Base-by-base conservation (phyloP, 1,284 basidiomycete genomes). In the Fomitopsis palustris region DNA sequence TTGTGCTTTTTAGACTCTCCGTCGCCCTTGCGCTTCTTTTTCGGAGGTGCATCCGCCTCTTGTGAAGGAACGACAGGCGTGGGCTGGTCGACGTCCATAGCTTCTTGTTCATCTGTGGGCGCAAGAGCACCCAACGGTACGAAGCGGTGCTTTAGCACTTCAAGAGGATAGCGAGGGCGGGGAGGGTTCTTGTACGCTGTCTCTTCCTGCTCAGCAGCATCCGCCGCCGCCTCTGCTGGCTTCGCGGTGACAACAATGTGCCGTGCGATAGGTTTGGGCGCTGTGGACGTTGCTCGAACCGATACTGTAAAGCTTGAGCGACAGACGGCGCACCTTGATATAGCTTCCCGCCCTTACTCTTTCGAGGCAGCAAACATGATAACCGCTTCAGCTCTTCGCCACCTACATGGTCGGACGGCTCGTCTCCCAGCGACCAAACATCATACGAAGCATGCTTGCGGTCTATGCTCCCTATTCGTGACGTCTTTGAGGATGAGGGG, bases 331-430 rank as follows among this genome's bases (percentile, higher is more conserved):
- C 61, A 89, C 89, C 82, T 57, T 78, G 71, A 66, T 80, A 88
- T 1, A 90, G 68, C 57, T 77, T 81, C 1, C 86, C 86, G 27
- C 76, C 77, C 65, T 86, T 86, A 57, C 72, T 80, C 64, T 77
- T 82, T 29, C 86, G 75, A 0, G 90, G 89, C 1, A 91, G 69
- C 2, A 92, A 72, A 67, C 84, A 87, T 1, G 84, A 78, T 2
- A 91, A 67, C 1, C 73, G 70, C 43, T 78, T 79, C 42, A 90
- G 72, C 68, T 91, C 90, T 60, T 90, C 89, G 8, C 81, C 89
- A 0, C 81, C 81, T 8, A 80, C 67, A 1, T 67, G 63, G 0
- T 74, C 72, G 3, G 71, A 66, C 29, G 77, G 71, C 38, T 77
- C 78, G 14, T 78, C 76, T 5, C 76, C 77, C n/a, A 87, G 65